phyloP scores from a whole-genome alignment of 1,284 basidiomycete genomes.

The Ganoderma lucidum region DNA sequence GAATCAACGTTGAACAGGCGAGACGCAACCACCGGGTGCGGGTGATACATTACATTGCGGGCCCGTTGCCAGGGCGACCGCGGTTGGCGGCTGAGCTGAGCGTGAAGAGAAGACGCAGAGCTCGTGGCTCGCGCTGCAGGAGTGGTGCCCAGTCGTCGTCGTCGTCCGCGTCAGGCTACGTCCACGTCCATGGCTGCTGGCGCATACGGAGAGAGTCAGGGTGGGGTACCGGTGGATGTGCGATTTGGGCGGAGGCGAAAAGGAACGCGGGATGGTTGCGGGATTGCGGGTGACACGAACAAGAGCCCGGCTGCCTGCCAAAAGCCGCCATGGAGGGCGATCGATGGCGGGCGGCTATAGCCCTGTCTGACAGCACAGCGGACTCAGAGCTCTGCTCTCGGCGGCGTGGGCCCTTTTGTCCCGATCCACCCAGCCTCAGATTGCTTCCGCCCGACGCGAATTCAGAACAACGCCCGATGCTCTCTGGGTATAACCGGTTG shows the following conservation, averaged over 20 bases:
- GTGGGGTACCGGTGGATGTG: background rate
- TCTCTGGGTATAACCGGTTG: background rate
- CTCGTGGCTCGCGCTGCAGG: background rate
- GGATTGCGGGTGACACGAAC: conserved; percentile 1
- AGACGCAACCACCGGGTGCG: conserved; percentile 4
- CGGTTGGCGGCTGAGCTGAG: conserved; percentile 5
- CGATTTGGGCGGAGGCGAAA: conserved; percentile 17
- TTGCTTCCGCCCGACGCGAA: conserved; percentile 5
- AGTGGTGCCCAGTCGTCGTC: background rate
- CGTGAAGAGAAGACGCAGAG: background rate
- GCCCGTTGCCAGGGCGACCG: conserved; percentile 13
- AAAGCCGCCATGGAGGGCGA: background rate
- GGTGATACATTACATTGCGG: conserved; percentile 25
- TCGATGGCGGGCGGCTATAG: conserved; percentile 13
- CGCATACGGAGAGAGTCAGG: background rate
- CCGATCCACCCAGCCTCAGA: background rate
- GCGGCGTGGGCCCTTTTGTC: conserved; percentile 5
- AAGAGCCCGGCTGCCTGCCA: conserved; percentile 2
- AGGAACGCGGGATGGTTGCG: background rate
- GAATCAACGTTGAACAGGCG: background rate
- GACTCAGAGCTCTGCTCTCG: background rate
- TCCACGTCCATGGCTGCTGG: background rate
- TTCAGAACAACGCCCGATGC: conserved; percentile 2
- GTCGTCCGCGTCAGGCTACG: background rate
- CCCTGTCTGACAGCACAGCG: background rate